Base-by-base conservation (phyloP, 495 filamentous ascomycete genomes). In the Amniculicola lignicola region DNA sequence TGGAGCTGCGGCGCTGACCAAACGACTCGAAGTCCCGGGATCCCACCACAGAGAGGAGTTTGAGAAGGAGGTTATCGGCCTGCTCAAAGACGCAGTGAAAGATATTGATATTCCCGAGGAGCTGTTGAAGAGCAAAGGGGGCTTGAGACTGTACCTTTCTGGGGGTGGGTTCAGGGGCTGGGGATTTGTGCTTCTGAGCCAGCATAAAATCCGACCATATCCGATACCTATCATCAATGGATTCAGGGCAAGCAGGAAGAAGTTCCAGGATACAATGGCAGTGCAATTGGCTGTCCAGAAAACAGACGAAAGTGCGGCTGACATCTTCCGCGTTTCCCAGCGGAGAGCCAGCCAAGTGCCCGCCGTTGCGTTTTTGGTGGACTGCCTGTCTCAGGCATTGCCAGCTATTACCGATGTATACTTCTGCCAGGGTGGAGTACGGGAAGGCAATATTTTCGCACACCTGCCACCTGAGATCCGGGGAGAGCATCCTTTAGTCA, bases 91-190 rank as follows among this genome's bases (percentile, higher is more conserved):
- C n/a, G 85, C 89, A 3, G 85, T 87, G 47, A 65, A 69, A 0
- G 69, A 75, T 4, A 68, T 84, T 12, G 70, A 76, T 2, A 71
- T 94, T 12, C 80, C 87, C 2, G 51, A 74, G 1, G 63, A 41
- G 14, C 22, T 73, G 12, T 70, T 88, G 10, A 67, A 71, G 18
- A 58, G 75, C 39, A 61, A 56, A 2, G 70, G 70, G 2, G 86
- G 87, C 3, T 79, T 90, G 50, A 80, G 84, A 10, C 75, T 96
- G 1, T 92, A 92, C 67, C 80, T 96, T 40, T 94, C 87, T 45
- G 91, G 91, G 7, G 91, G 91, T 11, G 91, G 91, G 0, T 95
- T 95, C 67, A 77, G 91, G 14, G 91, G 91, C 23, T 96, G 93
- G 73, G 90, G 91, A 9, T 92, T 88, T 68, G 77, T 95, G 24